Percentiles rank a stretch among this genome's conserved stretches.
Conservation (phyloP, 148 eudicot genomes). For the Rhododendron ferrugineum region DNA sequence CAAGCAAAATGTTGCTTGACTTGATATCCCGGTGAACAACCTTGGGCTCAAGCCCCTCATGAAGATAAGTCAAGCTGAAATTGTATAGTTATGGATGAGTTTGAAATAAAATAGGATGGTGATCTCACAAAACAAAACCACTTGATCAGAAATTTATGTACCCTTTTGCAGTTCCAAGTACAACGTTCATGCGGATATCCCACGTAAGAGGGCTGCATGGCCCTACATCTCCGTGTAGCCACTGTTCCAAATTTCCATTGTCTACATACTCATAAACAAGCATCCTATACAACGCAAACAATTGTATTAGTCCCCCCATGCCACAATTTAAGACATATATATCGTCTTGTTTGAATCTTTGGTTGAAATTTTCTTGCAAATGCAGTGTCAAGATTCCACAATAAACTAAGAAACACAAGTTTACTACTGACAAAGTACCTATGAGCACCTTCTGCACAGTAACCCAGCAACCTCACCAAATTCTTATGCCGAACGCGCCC, state of each 20-base stretch:
- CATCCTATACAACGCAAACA: conserved; percentile 42
- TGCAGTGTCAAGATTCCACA: background rate
- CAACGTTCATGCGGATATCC: conserved; percentile 68
- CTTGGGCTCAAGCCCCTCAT: conserved; percentile 93
- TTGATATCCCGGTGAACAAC: conserved; percentile 91
- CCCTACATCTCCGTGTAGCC: conserved; percentile 96
- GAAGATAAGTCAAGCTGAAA: conserved; percentile 75
- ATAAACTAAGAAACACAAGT: background rate
- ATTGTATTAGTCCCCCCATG: conserved; percentile 4
- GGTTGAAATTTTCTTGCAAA: background rate
- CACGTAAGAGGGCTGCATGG: conserved; percentile 75
- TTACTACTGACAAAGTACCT: conserved; percentile 37
- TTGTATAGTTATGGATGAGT: background rate
- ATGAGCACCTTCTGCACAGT: conserved; percentile 94
- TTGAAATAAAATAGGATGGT: background rate
- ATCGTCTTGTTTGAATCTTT: background rate
- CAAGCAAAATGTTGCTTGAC: conserved; percentile 87
- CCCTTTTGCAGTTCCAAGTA: conserved; percentile 90
- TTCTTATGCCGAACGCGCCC: conserved; percentile 93
- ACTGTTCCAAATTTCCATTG: conserved; percentile 89
- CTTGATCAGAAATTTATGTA: conserved; percentile 19
- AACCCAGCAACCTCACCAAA: conserved; percentile 80
- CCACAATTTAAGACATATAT: background rate
- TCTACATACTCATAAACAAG: conserved; percentile 89
- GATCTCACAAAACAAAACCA: background rate